These are phyloP conservation scores for Musa acuminata DNA, from an alignment of 176 grass and related monocot species.

Conservation along the genomic window DNA sequence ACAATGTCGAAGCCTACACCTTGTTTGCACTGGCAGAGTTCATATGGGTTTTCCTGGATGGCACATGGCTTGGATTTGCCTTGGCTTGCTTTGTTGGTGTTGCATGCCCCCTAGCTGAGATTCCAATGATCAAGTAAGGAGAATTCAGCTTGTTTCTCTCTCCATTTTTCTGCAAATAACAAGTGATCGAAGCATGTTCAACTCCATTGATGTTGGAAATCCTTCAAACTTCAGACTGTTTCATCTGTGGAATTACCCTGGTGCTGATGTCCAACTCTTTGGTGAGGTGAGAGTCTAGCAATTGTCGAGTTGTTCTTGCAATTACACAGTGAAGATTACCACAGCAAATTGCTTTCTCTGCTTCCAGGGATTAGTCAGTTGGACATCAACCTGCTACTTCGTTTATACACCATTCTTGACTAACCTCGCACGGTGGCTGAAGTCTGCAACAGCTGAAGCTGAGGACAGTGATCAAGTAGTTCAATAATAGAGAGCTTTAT, in stretches of 20 bases:
- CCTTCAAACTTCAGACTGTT: slow-evolving; percentile 36
- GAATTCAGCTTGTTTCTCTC: not conserved
- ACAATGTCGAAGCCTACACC: slow-evolving; percentile 46
- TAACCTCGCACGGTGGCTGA: slow-evolving; percentile 65
- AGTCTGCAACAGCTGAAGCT: slow-evolving; percentile 15
- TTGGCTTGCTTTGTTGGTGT: slow-evolving; percentile 67
- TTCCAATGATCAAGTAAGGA: slow-evolving; percentile 72
- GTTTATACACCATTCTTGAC: slow-evolving; percentile 73
- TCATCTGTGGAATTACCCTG: slow-evolving; percentile 78
- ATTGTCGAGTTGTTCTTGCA: not conserved
- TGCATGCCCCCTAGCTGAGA: slow-evolving; percentile 66
- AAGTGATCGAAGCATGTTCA: not conserved
- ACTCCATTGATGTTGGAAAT: not conserved
- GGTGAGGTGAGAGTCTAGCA: slow-evolving; percentile 36
- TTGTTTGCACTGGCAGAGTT: slow-evolving; percentile 67
- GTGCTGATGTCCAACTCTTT: slow-evolving; percentile 65
- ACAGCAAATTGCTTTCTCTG: not conserved
- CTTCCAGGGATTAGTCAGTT: slow-evolving; percentile 79
- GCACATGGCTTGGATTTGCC: slow-evolving; percentile 77
- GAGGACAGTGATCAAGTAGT: slow-evolving; percentile 7
- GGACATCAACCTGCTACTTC: slow-evolving; percentile 89
- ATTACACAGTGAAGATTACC: not conserved
- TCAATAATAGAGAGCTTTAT: not conserved
- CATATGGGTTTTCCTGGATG: slow-evolving; percentile 66
- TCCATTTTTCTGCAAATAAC: not conserved